A percentile compares a stretch with the other conserved stretches of the same genome.
Evolutionary conservation across 2,329 filamentous ascomycete genomes (phyloP).

Genomic region (Apiospora sp.): DNA sequence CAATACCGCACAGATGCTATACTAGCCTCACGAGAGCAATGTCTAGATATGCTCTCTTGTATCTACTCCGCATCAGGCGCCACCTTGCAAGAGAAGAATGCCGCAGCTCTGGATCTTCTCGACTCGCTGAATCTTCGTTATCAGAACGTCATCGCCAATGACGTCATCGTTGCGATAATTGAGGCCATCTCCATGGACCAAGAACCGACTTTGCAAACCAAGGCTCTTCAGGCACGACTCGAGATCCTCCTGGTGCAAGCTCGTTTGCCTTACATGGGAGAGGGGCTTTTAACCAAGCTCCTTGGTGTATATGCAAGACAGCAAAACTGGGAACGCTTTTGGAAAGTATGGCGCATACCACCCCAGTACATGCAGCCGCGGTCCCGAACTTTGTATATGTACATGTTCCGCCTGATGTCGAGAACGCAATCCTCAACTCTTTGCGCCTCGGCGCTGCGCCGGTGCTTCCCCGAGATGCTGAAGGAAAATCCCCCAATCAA

Average conservation of each 20-base stretch:
- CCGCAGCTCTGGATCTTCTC: constrained; percentile 53
- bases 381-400: constrained; percentile 61
- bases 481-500: constrained; percentile 59
- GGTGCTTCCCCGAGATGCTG: constrained; percentile 66
- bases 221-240: constrained; percentile 52
- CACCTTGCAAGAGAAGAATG: constrained; percentile 40
- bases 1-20: constrained; percentile 37
- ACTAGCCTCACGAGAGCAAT: constrained; percentile 44
- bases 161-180: constrained; percentile 59
- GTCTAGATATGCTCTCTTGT: constrained; percentile 48
- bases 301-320: constrained; percentile 56
- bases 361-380: constrained; percentile 58
- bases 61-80: constrained; percentile 43
- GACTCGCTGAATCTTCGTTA: constrained; percentile 55
- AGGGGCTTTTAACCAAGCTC: constrained; percentile 49
- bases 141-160: constrained; percentile 50
- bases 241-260: constrained; percentile 52
- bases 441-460: constrained; percentile 58
- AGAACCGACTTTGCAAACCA: constrained; percentile 43
- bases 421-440: constrained; percentile 49
- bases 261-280: constrained; percentile 47
- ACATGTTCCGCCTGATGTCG: constrained; percentile 60
- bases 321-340: constrained; percentile 64
- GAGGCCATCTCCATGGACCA: constrained; percentile 47
- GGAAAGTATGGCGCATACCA: constrained; percentile 66